phyloP scores from a whole-genome alignment of 1,284 basidiomycete genomes.

The Prillingera fragicola region DNA sequence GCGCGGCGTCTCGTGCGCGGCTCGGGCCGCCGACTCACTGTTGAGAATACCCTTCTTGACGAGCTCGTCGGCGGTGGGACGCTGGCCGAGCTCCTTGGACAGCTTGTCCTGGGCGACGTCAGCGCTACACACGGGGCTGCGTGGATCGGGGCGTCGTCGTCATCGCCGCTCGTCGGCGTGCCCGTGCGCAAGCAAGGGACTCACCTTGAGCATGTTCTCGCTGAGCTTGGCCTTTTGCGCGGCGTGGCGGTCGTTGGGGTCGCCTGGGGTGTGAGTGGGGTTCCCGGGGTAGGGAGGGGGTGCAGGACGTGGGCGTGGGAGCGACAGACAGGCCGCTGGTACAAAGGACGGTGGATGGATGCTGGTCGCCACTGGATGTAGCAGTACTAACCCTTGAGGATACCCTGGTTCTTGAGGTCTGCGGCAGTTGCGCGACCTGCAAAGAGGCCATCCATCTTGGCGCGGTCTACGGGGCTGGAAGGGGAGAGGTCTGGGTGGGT shows the following conservation, averaged over 20 bases:
- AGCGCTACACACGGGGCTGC: background rate
- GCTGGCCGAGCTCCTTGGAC: slow-evolving; percentile 59
- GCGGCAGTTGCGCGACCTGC: slow-evolving; percentile 57
- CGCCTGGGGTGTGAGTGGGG: slow-evolving; percentile 22
- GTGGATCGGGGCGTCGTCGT: background rate
- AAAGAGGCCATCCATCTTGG: slow-evolving; percentile 58
- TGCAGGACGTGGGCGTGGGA: too few species aligned
- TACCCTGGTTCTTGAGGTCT: slow-evolving; percentile 66
- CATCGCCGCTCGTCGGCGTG: background rate
- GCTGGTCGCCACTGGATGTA: too few species aligned
- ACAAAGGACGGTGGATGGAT: too few species aligned
- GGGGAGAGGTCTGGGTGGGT: slow-evolving; percentile 34
- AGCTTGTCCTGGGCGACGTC: slow-evolving; percentile 57
- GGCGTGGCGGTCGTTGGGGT: slow-evolving; percentile 61
- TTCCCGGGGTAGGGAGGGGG: too few species aligned
- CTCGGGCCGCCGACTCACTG: too few species aligned
- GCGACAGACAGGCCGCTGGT: too few species aligned
- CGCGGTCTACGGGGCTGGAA: slow-evolving; percentile 33
- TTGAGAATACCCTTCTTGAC: slow-evolving; percentile 66
- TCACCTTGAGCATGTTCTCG: slow-evolving; percentile 62
- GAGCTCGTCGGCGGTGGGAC: slow-evolving; percentile 64
- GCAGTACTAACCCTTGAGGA: slow-evolving; percentile 64
- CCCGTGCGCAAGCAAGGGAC: slow-evolving; percentile 8
- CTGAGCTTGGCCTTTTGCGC: slow-evolving; percentile 62
- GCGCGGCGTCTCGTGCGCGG: too few species aligned